Percentiles rank a stretch among this genome's conserved stretches.
These are phyloP conservation scores for Chenopodium album DNA, from an alignment of 148 eudicot species.

Conservation along the genomic window DNA sequence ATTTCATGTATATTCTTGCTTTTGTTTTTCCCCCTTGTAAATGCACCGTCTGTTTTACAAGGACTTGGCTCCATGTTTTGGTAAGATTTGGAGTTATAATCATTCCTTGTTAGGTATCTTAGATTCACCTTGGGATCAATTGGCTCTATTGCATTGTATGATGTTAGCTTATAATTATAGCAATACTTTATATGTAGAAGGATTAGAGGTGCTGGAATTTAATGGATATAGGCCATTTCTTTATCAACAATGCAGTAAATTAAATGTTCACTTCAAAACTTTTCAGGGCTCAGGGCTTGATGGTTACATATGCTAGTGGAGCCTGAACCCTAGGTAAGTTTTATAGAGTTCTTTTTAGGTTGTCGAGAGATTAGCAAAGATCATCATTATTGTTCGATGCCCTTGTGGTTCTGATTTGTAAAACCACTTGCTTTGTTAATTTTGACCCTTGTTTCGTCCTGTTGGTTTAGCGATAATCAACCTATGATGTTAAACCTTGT, in stretches of 20 bases:
- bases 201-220: conserved; percentile 12
- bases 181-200: neutral
- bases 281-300: conserved; percentile 58
- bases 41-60: neutral
- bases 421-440: conserved; percentile 7
- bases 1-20: conserved; percentile 10
- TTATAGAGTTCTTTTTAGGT: conserved; percentile 16
- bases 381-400: conserved; percentile 14
- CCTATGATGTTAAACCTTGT: conserved; percentile 6
- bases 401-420: conserved; percentile 19
- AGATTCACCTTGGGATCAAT: conserved; percentile 2
- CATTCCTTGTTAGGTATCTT: neutral
- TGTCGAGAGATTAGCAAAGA: conserved; percentile 6
- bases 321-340: conserved; percentile 41
- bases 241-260: conserved; percentile 19
- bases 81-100: conserved; percentile 11
- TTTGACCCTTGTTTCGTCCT: conserved; percentile 6
- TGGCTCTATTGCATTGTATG: conserved; percentile 15
- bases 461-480: neutral
- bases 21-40: neutral
- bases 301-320: conserved; percentile 39
- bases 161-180: conserved; percentile 15
- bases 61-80: conserved; percentile 16
- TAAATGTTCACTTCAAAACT: conserved; percentile 46
- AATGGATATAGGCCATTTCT: conserved; percentile 15